A percentile compares a stretch with the other conserved stretches of the same genome.
These are phyloP conservation scores for Trifolium repens DNA, from an alignment of 306 rosid genomes.

Conservation along the genomic window DNA sequence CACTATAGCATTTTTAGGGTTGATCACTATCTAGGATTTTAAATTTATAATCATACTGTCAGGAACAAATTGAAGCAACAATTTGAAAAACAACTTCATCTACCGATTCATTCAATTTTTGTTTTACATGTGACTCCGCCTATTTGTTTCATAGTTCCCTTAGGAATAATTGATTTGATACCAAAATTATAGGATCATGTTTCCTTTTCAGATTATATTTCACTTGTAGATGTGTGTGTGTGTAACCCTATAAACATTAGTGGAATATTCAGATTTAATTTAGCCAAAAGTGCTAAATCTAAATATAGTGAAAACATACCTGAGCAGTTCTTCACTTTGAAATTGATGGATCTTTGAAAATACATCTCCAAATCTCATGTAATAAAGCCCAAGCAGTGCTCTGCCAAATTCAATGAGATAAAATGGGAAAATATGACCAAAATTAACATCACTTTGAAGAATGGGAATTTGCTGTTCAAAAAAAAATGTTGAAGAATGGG, in stretches of 20 bases:
- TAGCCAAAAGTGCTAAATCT: slow-evolving; percentile 27
- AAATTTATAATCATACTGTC: neutral
- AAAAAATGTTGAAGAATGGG: neutral
- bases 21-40: neutral
- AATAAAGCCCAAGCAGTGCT: slow-evolving; percentile 70
- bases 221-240: neutral
- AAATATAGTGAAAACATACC: slow-evolving; percentile 55
- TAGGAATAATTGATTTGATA: neutral
- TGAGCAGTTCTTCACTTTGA: slow-evolving; percentile 78
- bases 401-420: slow-evolving; percentile 57
- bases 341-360: slow-evolving; percentile 76
- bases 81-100: slow-evolving; percentile 26
- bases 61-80: slow-evolving; percentile 4
- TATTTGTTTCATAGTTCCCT: neutral
- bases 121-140: slow-evolving; percentile 18
- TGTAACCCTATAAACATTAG: neutral
- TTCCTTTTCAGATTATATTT: slow-evolving; percentile 8
- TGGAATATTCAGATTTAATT: slow-evolving; percentile 7
- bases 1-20: neutral
- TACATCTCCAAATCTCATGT: slow-evolving; percentile 95
- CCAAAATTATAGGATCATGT: slow-evolving; percentile 6
- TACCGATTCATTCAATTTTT: slow-evolving; percentile 6
- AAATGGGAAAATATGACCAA: slow-evolving; percentile 45
- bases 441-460: slow-evolving; percentile 36
- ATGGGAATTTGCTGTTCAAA: neutral